Base-by-base conservation (phyloP, 805 yeast species). In the Ogataea naganishii region DNA sequence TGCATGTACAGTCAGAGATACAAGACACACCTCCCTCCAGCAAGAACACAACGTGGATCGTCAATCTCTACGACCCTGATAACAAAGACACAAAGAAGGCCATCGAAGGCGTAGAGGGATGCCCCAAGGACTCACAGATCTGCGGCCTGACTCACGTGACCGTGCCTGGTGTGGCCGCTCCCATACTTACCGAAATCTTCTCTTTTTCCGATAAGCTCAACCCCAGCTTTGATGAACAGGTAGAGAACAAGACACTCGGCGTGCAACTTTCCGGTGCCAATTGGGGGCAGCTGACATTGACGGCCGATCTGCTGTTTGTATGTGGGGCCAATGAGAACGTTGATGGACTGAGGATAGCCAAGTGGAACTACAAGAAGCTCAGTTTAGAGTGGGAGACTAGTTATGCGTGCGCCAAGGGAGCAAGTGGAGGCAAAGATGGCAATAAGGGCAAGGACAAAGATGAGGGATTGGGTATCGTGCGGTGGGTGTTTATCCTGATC, bases 11-110 rank as follows among this genome's bases (percentile, higher is more conserved):
- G n/a, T 46, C 63, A 5, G 22, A 44, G 4, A 41, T 61, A 12
- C 57, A 53, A 19, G 68, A 66, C 25, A 83, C 96, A 8, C 97
- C 97, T 12, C 97, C 98, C 2, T 70, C 89, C 9, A 56, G 53
- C 19, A 72, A 81, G 2, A 66, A 60, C 29, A 53, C 64, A 20
- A 64, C 71, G 3, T 83, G 95, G 88, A 73, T 66, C 44, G 39
- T 88, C 21, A 80, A 84, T 29, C 61, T 85, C 7, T 84, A 94
- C 57, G 75, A 72, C 26, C 58, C 69, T 1, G 50, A 66, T n/a
- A 49, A 54, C 19, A 46, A 58, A 20, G 37, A 53, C 19, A 46
- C 53, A 14, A 36, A 45, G 14, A 47, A 47, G 8, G 54, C 49
- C 7, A 53, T 56, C 8, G 47, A 43, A 3, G 49, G 53, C 0